These are phyloP conservation scores for Globisporangium nunn DNA, from an alignment of 352 stramenopile genomes.

Conservation along the genomic window DNA sequence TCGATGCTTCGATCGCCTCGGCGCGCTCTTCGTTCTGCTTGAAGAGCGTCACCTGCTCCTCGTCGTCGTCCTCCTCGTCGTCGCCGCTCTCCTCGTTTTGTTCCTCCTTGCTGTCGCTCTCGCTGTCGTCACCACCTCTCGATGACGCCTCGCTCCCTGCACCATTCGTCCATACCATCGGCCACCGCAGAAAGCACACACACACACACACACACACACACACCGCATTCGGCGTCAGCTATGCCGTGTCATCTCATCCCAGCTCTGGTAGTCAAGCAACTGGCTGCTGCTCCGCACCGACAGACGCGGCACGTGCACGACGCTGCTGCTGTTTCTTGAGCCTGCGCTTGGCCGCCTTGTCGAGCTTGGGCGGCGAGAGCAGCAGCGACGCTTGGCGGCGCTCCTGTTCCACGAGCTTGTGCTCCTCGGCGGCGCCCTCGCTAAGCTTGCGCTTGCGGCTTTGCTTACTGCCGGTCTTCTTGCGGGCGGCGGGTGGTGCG, in stretches of 20 bases:
- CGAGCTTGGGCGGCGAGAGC: constrained; percentile 46
- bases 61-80: constrained; percentile 21
- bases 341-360: constrained; percentile 31
- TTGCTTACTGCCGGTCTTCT: constrained; percentile 55
- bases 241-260: background rate
- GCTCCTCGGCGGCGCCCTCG: constrained; percentile 68
- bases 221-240: background rate
- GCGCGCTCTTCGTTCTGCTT: constrained; percentile 18
- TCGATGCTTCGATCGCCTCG: constrained; percentile 6
- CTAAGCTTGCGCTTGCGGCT: constrained; percentile 81
- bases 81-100: too few relatives aligned
- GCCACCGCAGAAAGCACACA: too few relatives aligned
- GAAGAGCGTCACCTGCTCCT: constrained; percentile 41
- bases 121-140: constrained; percentile 17
- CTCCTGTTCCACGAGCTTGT: constrained; percentile 57
- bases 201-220: too few relatives aligned
- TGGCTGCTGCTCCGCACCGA: constrained; percentile 10
- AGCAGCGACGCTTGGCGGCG: constrained; percentile 59
- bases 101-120: constrained; percentile 14
- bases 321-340: constrained; percentile 38
- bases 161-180: background rate
- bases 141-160: constrained; percentile 14
- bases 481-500: constrained; percentile 7
- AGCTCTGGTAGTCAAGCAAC: too few relatives aligned
- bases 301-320: constrained; percentile 32